These are phyloP conservation scores for Sanghuangporus baumii DNA, from an alignment of 1,284 basidiomycete species.

Conservation along the genomic window DNA sequence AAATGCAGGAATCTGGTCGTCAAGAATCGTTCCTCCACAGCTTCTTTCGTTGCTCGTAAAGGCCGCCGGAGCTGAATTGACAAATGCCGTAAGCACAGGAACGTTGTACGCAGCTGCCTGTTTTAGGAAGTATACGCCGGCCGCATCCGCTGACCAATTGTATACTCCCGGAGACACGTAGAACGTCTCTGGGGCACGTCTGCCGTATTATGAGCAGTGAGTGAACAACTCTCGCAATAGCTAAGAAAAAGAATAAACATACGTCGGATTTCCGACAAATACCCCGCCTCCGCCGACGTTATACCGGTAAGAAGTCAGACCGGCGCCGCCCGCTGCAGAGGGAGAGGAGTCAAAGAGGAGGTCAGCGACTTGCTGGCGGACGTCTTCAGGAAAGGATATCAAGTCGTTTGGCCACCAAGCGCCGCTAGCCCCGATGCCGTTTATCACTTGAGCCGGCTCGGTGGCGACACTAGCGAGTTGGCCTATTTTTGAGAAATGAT, in stretches of 20 bases:
- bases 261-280: constrained; percentile 19
- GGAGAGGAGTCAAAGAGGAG: constrained; percentile 19
- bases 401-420: constrained; percentile 25
- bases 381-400: constrained; percentile 20
- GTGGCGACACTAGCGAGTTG: constrained; percentile 17
- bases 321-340: constrained; percentile 16
- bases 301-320: constrained; percentile 24
- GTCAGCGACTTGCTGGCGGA: constrained; percentile 17
- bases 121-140: constrained; percentile 22
- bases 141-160: constrained; percentile 24
- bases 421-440: constrained; percentile 24
- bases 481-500: background rate
- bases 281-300: constrained; percentile 25
- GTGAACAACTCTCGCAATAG: background rate
- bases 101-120: constrained; percentile 21
- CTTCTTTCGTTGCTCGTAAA: constrained; percentile 25
- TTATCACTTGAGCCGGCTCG: constrained; percentile 21
- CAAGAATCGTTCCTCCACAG: constrained; percentile 25
- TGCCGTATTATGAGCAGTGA: background rate
- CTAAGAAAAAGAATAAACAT: background rate
- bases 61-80: constrained; percentile 26
- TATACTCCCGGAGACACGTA: constrained; percentile 24
- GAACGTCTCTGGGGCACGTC: constrained; percentile 23
- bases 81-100: constrained; percentile 25
- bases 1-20: constrained; percentile 23